Percentiles rank a stretch among this genome's conserved stretches.
These are phyloP conservation scores for Geotrichum candidum DNA, from an alignment of 1,139 yeast genomes.

Conservation along the genomic window DNA sequence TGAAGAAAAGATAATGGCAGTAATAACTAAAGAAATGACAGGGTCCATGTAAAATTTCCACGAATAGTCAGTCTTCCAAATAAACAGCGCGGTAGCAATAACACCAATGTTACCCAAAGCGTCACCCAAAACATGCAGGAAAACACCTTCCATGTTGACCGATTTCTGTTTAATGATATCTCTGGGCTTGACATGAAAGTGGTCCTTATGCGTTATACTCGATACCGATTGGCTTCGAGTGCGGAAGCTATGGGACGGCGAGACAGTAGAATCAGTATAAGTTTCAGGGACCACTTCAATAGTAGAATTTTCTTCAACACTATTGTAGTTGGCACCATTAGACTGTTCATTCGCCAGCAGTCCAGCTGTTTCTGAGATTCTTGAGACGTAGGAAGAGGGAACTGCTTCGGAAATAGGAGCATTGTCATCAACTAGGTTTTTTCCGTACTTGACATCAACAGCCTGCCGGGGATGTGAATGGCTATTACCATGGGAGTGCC, in stretches of 20 bases:
- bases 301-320: slow-evolving; percentile 3
- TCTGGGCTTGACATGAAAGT: slow-evolving; percentile 38
- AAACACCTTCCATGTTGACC: slow-evolving; percentile 95
- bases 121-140: slow-evolving; percentile 90
- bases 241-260: slow-evolving; percentile 10
- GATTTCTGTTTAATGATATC: slow-evolving; percentile 44
- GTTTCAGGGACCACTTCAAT: not conserved
- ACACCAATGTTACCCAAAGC: slow-evolving; percentile 96
- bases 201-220: slow-evolving; percentile 30
- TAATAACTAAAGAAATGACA: slow-evolving; percentile 72
- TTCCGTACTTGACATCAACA: slow-evolving; percentile 3
- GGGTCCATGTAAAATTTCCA: slow-evolving; percentile 92
- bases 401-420: slow-evolving; percentile 16
- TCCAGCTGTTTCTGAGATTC: slow-evolving; percentile 8
- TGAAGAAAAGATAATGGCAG: slow-evolving; percentile 80
- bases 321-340: not conserved
- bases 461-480: slow-evolving; percentile 18
- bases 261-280: not conserved
- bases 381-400: slow-evolving; percentile 8
- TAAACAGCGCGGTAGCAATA: slow-evolving; percentile 77
- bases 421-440: slow-evolving; percentile 12
- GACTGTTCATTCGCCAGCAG: slow-evolving; percentile 17
- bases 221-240: slow-evolving; percentile 15
- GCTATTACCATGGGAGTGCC: slow-evolving; percentile 21
- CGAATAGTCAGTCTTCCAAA: slow-evolving; percentile 85